phyloP scores from a whole-genome alignment of 306 rosid genomes.

The Fragaria ananassa region DNA sequence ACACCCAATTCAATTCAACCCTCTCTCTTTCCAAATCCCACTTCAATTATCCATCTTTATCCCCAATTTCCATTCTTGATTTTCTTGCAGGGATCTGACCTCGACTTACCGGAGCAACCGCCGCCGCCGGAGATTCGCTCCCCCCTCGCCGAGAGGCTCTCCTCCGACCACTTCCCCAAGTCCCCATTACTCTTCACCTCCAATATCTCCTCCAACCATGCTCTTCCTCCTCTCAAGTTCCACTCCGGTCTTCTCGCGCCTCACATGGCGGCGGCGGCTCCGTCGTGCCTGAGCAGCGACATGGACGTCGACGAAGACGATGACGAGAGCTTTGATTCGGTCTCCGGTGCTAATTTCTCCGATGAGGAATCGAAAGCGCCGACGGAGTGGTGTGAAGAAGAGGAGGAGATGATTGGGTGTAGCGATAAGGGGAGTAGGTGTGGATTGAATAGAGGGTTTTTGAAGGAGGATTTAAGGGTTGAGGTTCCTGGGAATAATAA shows the following conservation, averaged over 20 bases:
- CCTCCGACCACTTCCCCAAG: slow-evolving; percentile 39
- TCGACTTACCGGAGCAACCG: slow-evolving; percentile 25
- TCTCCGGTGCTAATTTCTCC: slow-evolving; percentile 40
- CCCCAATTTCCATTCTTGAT: background rate
- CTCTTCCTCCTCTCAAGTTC: slow-evolving; percentile 74
- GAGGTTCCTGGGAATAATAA: slow-evolving; percentile 44
- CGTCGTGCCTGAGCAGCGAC: slow-evolving; percentile 14
- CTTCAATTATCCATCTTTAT: background rate
- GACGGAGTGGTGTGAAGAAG: slow-evolving; percentile 39
- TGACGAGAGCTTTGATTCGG: slow-evolving; percentile 49
- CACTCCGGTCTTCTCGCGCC: slow-evolving; percentile 55
- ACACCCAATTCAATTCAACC: background rate
- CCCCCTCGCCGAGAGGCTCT: slow-evolving; percentile 52
- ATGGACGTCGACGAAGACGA: slow-evolving; percentile 36
- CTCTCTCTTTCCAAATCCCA: background rate
- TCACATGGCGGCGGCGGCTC: slow-evolving; percentile 34
- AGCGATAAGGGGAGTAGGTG: slow-evolving; percentile 18
- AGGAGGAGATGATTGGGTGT: slow-evolving; percentile 51
- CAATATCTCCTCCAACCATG: slow-evolving; percentile 30
- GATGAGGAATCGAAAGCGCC: slow-evolving; percentile 51
- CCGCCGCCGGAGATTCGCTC: slow-evolving; percentile 34
- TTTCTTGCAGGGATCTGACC: slow-evolving; percentile 47
- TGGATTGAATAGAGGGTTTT: slow-evolving; percentile 51
- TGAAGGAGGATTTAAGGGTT: slow-evolving; percentile 52
- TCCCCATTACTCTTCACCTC: slow-evolving; percentile 45